Percentiles rank a stretch among this genome's conserved stretches.
Evolutionary conservation across 768 basidiomycete genomes (phyloP).

Genomic region (Naganishia antarctica): DNA sequence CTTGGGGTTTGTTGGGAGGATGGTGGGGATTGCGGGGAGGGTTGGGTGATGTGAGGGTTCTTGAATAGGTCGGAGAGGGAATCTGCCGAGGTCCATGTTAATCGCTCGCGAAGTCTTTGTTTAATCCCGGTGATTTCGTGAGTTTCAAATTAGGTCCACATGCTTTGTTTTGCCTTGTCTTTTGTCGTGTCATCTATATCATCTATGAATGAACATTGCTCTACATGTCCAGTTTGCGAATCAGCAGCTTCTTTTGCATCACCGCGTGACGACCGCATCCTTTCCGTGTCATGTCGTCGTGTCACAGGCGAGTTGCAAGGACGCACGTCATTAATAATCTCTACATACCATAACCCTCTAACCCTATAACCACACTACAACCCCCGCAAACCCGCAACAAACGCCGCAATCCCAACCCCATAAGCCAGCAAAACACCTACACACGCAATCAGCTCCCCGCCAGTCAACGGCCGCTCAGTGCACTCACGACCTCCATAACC

Average conservation of each 20-base stretch:
- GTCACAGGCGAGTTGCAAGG: too few relatives aligned
- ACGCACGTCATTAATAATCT: neutral
- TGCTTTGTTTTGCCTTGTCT: neutral
- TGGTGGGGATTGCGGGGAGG: neutral
- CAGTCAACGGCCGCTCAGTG: slow-evolving; percentile 22
- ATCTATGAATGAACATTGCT: neutral
- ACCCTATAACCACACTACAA: neutral
- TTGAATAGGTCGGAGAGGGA: slow-evolving; percentile 23
- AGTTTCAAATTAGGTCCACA: slow-evolving; percentile 24
- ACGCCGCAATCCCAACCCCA: slow-evolving; percentile 59
- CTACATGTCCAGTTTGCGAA: too few relatives aligned
- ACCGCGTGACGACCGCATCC: too few relatives aligned
- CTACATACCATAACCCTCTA: too few relatives aligned
- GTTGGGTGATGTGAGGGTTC: slow-evolving; percentile 15
- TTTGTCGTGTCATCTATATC: too few relatives aligned
- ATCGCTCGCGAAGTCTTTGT: slow-evolving; percentile 22
- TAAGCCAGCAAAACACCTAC: slow-evolving; percentile 51
- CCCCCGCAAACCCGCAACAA: slow-evolving; percentile 54
- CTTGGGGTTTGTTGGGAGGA: slow-evolving; percentile 12
- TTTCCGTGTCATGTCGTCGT: too few relatives aligned
- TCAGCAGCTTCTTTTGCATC: too few relatives aligned
- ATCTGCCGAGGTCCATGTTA: slow-evolving; percentile 22
- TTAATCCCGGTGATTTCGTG: slow-evolving; percentile 20
- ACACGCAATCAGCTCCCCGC: neutral
- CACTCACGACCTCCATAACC: slow-evolving; percentile 56